phyloP scores from a whole-genome alignment of 495 filamentous ascomycete genomes.

The Neurospora tetraspora region DNA sequence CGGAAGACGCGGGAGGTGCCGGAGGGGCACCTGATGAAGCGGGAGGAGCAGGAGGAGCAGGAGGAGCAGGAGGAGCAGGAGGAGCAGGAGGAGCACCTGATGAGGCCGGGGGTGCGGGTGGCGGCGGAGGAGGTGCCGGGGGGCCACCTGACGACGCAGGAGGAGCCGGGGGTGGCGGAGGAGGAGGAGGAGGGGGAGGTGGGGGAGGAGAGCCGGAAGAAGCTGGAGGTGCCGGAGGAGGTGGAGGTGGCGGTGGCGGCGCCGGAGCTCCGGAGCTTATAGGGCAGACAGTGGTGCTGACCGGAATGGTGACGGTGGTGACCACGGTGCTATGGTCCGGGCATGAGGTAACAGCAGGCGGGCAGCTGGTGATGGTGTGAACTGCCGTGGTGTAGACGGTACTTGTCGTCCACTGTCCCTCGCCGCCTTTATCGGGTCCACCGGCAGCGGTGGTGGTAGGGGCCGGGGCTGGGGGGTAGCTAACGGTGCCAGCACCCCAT shows the following conservation, averaged over 20 bases:
- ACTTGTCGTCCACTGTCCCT: constrained; percentile 20
- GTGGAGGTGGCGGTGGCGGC: constrained; percentile 5
- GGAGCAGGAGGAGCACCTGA: constrained; percentile 5
- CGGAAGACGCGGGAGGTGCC: neutral
- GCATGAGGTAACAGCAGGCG: constrained; percentile 15
- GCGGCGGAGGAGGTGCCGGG: constrained; percentile 6
- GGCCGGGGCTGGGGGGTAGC: constrained; percentile 7
- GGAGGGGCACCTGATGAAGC: neutral
- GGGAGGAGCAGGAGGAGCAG: neutral
- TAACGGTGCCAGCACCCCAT: neutral
- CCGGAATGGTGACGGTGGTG: constrained; percentile 23
- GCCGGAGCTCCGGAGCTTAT: constrained; percentile 11
- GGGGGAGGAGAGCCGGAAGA: constrained; percentile 1
- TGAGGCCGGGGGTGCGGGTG: constrained; percentile 7
- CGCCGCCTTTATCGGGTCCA: constrained; percentile 1
- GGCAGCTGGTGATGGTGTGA: constrained; percentile 22
- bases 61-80: constrained; percentile 4
- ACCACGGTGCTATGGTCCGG: constrained; percentile 22
- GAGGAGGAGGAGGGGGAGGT: constrained; percentile 5
- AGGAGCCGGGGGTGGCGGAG: constrained; percentile 8
- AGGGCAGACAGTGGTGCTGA: constrained; percentile 29
- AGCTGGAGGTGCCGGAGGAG: constrained; percentile 6
- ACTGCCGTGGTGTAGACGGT: constrained; percentile 21
- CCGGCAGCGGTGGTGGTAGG: neutral
- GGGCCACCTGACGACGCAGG: constrained; percentile 7